Conservation (phyloP, 148 eudicot genomes). For the Polygonum aviculare region DNA sequence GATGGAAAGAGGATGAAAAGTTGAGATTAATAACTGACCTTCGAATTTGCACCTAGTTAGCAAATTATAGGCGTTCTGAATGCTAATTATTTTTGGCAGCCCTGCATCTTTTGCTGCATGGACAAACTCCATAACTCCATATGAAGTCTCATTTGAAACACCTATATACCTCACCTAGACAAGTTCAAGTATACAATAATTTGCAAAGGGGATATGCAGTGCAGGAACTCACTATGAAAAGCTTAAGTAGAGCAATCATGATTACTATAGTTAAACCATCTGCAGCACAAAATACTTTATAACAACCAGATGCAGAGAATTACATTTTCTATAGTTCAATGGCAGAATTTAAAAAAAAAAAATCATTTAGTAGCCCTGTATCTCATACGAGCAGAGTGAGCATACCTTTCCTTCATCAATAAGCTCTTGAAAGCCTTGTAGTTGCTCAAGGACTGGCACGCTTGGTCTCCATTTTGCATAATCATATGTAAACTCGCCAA, state of each 20-base stretch:
- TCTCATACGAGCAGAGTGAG: constrained; percentile 3
- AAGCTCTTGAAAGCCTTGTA: constrained; percentile 71
- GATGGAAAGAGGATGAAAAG: background rate
- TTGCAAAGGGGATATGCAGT: background rate
- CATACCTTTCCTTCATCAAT: constrained; percentile 90
- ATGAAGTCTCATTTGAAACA: constrained; percentile 92
- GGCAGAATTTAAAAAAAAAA: background rate
- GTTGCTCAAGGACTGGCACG: constrained; percentile 76
- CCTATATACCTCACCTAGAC: constrained; percentile 85
- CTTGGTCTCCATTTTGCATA: constrained; percentile 74
- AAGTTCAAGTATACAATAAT: background rate
- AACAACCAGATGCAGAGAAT: background rate
- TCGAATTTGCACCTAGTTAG: constrained; percentile 72
- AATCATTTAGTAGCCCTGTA: background rate
- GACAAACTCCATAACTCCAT: constrained; percentile 97
- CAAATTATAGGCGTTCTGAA: constrained; percentile 81
- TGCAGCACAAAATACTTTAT: background rate
- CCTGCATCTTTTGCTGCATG: constrained; percentile 86
- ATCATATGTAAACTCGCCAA: constrained; percentile 78
- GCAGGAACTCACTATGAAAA: background rate
- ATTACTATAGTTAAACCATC: background rate
- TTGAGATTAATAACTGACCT: constrained; percentile 33
- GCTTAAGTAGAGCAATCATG: background rate
- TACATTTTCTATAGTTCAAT: background rate
- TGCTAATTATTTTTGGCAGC: constrained; percentile 86